Percentiles rank a stretch among this genome's conserved stretches.
phyloP scores from a whole-genome alignment of 2,329 filamentous ascomycete species.

The Aureobasidium sp. region DNA sequence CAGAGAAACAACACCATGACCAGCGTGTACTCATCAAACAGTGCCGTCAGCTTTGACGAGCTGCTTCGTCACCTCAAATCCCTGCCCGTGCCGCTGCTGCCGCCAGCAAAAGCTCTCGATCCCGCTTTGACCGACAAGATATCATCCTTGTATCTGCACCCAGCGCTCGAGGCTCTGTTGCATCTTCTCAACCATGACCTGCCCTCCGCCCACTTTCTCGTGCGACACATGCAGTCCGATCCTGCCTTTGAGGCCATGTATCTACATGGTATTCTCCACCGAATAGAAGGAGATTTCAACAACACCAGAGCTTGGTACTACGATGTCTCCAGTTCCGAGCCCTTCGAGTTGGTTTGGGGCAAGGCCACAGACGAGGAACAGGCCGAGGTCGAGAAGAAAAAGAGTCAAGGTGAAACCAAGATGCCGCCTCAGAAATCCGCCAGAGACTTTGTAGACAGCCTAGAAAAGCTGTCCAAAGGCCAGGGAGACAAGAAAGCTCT shows the following conservation, averaged over 20 bases:
- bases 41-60: slow-evolving; percentile 23
- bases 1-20: slow-evolving; percentile 7
- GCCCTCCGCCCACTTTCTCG: slow-evolving; percentile 45
- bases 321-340: slow-evolving; percentile 35
- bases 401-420: slow-evolving; percentile 10
- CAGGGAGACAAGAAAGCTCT: slow-evolving; percentile 27
- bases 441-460: slow-evolving; percentile 29
- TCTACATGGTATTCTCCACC: slow-evolving; percentile 45
- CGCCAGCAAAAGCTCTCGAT: slow-evolving; percentile 23
- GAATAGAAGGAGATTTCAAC: slow-evolving; percentile 45
- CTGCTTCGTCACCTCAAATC: slow-evolving; percentile 27
- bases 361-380: slow-evolving; percentile 9
- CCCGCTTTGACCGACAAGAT: slow-evolving; percentile 24
- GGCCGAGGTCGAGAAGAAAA: background rate
- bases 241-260: slow-evolving; percentile 47
- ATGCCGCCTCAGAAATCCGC: slow-evolving; percentile 20
- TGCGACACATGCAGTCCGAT: slow-evolving; percentile 45
- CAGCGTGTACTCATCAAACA: slow-evolving; percentile 9
- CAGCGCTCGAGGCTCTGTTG: slow-evolving; percentile 42
- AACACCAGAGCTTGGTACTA: slow-evolving; percentile 45
- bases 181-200: slow-evolving; percentile 48
- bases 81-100: slow-evolving; percentile 24
- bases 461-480: slow-evolving; percentile 32
- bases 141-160: slow-evolving; percentile 24
- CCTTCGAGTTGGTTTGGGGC: slow-evolving; percentile 31